These are phyloP conservation scores for Tuber melanosporum DNA, from an alignment of 495 filamentous ascomycete species.

Conservation along the genomic window DNA sequence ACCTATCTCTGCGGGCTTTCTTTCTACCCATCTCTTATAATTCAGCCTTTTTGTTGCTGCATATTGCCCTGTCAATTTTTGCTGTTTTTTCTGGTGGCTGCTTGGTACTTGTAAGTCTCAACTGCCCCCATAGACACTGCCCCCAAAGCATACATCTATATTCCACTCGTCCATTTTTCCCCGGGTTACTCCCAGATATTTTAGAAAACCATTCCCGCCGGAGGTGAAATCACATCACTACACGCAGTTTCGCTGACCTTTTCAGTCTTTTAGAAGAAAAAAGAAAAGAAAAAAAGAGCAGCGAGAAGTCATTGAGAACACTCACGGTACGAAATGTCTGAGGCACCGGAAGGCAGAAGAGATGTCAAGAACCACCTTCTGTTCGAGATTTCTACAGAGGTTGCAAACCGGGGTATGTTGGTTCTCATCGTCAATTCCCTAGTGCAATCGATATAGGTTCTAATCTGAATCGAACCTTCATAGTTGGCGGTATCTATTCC, in stretches of 20 bases:
- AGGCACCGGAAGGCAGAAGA: conserved; percentile 43
- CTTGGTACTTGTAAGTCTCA: conserved; percentile 33
- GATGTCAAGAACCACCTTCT: conserved; percentile 76
- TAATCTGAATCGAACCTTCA: conserved; percentile 11
- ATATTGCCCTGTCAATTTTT: conserved; percentile 30
- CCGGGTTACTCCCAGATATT: conserved; percentile 20
- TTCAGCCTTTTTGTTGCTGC: conserved; percentile 40
- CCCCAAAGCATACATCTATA: conserved; percentile 28
- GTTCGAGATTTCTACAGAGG: conserved; percentile 94
- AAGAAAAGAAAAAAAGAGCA: conserved; percentile 24
- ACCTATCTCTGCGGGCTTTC: conserved; percentile 10
- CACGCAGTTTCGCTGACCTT: conserved; percentile 30
- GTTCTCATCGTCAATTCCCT: conserved; percentile 10
- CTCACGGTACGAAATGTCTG: conserved; percentile 42
- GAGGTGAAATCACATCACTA: conserved; percentile 26
- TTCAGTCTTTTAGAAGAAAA: conserved; percentile 18
- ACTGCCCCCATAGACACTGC: conserved; percentile 27
- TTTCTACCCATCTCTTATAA: conserved; percentile 20
- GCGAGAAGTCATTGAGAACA: conserved; percentile 35
- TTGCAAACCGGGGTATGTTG: conserved; percentile 79
- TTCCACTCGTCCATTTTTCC: conserved; percentile 27
- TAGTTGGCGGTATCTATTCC: conserved; percentile 97
- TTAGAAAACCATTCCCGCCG: not conserved
- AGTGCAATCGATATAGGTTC: not conserved
- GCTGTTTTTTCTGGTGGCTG: conserved; percentile 33